Conservation (phyloP, 2,329 filamentous ascomycete species). For the Capronia epimyces region DNA sequence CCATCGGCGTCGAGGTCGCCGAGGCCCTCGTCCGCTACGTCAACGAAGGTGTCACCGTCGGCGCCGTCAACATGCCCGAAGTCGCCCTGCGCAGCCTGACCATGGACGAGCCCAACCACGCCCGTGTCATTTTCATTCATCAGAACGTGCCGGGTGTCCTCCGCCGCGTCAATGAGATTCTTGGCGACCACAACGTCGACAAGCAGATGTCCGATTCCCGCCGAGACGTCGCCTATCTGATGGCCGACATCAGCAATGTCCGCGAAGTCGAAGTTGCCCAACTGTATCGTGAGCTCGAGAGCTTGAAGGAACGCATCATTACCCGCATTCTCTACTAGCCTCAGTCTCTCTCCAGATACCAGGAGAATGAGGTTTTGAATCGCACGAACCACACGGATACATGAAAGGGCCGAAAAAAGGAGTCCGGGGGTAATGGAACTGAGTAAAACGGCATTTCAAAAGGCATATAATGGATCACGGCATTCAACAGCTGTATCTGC, state of each 20-base stretch:
- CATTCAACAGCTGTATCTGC: constrained; percentile 5
- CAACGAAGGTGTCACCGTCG: constrained; percentile 86
- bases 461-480: neutral
- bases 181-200: constrained; percentile 94
- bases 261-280: constrained; percentile 75
- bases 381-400: neutral
- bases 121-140: constrained; percentile 93
- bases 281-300: constrained; percentile 76
- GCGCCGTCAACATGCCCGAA: constrained; percentile 96
- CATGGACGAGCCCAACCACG: constrained; percentile 80
- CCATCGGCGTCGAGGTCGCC: constrained; percentile 89
- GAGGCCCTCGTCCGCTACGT: constrained; percentile 88
- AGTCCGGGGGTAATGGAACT: neutral
- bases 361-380: neutral
- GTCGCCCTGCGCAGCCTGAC: constrained; percentile 84
- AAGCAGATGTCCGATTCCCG: constrained; percentile 97
- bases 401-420: neutral
- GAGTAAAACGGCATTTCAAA: neutral
- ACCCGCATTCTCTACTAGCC: constrained; percentile 27
- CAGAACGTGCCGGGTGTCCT: constrained; percentile 94
- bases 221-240: constrained; percentile 90
- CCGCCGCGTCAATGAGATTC: constrained; percentile 89
- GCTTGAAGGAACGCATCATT: constrained; percentile 43
- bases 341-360: too few relatives aligned
- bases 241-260: constrained; percentile 94